Conservation (phyloP, 176 grass and related monocot species). For the Elymus sibiricus region DNA sequence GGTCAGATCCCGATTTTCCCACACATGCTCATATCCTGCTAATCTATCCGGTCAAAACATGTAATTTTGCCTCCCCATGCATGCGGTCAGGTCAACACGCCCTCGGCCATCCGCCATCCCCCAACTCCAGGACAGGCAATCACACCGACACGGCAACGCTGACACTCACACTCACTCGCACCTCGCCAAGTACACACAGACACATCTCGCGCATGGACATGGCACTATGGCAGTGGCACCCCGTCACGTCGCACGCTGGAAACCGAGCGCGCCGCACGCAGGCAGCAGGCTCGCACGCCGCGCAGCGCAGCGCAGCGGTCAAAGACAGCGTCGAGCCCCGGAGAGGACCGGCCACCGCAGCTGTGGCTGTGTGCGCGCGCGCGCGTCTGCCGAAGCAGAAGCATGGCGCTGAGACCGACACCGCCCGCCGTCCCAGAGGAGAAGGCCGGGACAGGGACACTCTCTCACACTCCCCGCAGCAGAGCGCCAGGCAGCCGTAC, state of each 20-base stretch:
- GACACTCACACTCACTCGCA: neutral
- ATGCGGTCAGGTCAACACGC: neutral
- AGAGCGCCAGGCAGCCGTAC: neutral
- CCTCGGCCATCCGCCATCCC: neutral
- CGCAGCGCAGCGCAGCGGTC: neutral
- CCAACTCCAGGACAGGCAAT: neutral
- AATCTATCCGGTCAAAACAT: too few species aligned
- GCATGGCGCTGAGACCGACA: conserved; percentile 5
- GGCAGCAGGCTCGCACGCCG: neutral
- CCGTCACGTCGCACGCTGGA: neutral
- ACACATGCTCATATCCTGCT: too few species aligned
- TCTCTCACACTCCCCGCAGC: neutral
- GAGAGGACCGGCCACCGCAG: neutral
- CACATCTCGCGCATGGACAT: neutral
- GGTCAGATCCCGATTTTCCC: too few species aligned
- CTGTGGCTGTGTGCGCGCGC: neutral
- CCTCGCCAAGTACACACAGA: neutral
- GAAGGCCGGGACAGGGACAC: neutral
- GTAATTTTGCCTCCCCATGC: too few species aligned
- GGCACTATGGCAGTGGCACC: neutral
- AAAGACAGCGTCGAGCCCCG: neutral
- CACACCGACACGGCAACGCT: neutral
- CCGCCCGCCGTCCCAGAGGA: neutral
- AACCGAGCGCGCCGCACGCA: neutral
- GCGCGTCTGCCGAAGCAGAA: neutral